Evolutionary conservation across 2,329 filamentous ascomycete genomes (phyloP).

Genomic region (Grosmannia serpens): DNA sequence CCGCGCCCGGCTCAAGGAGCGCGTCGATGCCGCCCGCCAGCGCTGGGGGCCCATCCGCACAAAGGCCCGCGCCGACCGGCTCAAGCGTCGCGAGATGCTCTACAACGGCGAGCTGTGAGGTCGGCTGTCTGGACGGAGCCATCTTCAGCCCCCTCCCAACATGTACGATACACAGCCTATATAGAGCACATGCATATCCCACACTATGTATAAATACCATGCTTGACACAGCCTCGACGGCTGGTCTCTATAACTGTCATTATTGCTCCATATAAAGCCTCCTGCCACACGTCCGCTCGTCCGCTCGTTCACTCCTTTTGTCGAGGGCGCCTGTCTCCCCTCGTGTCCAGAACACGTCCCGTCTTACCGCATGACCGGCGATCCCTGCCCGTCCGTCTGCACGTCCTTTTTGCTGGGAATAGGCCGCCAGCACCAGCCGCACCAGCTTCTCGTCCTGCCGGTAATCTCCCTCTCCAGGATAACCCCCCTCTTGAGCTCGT

Average conservation of each 20-base stretch:
- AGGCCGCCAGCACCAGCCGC: slow-evolving; percentile 78
- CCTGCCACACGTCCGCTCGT: too few species aligned
- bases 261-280: too few species aligned
- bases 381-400: slow-evolving; percentile 14
- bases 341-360: not conserved
- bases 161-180: not conserved
- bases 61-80: slow-evolving; percentile 43
- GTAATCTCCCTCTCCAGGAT: slow-evolving; percentile 60
- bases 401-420: slow-evolving; percentile 47
- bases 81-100: slow-evolving; percentile 41
- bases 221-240: not conserved
- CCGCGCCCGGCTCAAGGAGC: slow-evolving; percentile 30
- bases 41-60: slow-evolving; percentile 46
- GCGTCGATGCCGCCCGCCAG: slow-evolving; percentile 36
- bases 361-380: not conserved
- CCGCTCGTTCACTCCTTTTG: too few species aligned
- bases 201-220: not conserved
- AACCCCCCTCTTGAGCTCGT: slow-evolving; percentile 55
- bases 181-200: not conserved
- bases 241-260: too few species aligned
- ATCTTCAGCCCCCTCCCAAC: not conserved
- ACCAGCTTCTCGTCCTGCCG: slow-evolving; percentile 68
- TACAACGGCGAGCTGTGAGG: slow-evolving; percentile 30
- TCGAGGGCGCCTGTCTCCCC: too few species aligned
- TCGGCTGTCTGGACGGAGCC: not conserved